Percentiles rank a stretch among this genome's conserved stretches.
Evolutionary conservation across 805 yeast species (phyloP).

Genomic region (Yamadazyma akitaensis): DNA sequence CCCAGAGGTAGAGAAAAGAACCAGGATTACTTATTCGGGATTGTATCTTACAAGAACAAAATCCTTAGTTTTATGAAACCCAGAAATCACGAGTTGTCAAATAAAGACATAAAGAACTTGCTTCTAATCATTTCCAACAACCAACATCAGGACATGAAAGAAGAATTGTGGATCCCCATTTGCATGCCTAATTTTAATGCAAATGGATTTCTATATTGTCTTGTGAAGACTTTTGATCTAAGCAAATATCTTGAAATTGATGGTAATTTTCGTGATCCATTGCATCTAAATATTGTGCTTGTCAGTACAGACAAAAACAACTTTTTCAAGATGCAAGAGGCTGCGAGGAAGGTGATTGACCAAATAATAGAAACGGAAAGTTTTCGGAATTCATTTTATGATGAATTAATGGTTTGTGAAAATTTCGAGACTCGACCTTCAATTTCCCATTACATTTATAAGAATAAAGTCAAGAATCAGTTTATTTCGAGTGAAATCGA

Average conservation of each 20-base stretch:
- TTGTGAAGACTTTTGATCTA: slow-evolving; percentile 47
- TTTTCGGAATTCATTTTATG: slow-evolving; percentile 19
- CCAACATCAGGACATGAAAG: slow-evolving; percentile 23
- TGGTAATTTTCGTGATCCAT: slow-evolving; percentile 9
- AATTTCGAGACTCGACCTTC: slow-evolving; percentile 12
- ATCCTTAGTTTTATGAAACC: slow-evolving; percentile 75
- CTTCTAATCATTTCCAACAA: slow-evolving; percentile 61
- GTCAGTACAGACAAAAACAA: slow-evolving; percentile 72
- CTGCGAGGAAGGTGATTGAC: slow-evolving; percentile 50
- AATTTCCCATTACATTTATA: slow-evolving; percentile 78
- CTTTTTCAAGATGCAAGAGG: slow-evolving; percentile 69
- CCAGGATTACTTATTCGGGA: slow-evolving; percentile 59
- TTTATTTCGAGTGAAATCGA: slow-evolving; percentile 45
- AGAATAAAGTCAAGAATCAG: slow-evolving; percentile 66
- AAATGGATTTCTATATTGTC: slow-evolving; percentile 82
- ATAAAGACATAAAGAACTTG: slow-evolving; percentile 75
- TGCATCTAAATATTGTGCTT: slow-evolving; percentile 39
- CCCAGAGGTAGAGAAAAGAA: slow-evolving; percentile 23
- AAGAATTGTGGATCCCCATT: slow-evolving; percentile 90
- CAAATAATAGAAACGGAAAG: slow-evolving; percentile 21
- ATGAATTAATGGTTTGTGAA: slow-evolving; percentile 19
- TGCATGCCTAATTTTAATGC: slow-evolving; percentile 89
- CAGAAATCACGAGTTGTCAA: slow-evolving; percentile 69
- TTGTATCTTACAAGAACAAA: slow-evolving; percentile 63
- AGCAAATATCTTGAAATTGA: slow-evolving; percentile 16